phyloP scores from a whole-genome alignment of 2,329 filamentous ascomycete species.

The Exutisphaerella laricina region DNA sequence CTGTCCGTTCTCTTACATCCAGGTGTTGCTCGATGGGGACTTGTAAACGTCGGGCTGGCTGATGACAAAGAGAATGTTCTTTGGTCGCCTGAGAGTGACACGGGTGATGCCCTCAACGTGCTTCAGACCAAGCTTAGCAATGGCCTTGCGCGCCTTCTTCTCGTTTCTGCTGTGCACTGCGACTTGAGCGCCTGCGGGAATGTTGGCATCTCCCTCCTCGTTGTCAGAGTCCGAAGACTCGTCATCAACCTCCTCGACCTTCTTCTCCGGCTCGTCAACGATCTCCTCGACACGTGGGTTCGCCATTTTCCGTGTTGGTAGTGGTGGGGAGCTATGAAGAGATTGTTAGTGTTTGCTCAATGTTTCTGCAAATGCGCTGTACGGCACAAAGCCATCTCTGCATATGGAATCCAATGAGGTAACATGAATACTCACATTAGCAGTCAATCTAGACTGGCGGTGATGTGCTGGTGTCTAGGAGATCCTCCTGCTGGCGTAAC shows the following conservation, averaged over 20 bases:
- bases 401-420: neutral
- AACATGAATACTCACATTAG: conserved; percentile 1
- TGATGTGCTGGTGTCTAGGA: neutral
- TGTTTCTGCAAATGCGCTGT: neutral
- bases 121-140: conserved; percentile 96
- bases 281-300: conserved; percentile 98
- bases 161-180: conserved; percentile 98
- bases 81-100: conserved; percentile 94
- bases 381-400: neutral
- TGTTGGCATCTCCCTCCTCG: conserved; percentile 66
- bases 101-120: conserved; percentile 95
- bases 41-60: conserved; percentile 99
- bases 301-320: conserved; percentile 64
- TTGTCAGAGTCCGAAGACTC: conserved; percentile 66
- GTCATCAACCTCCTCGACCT: conserved; percentile 55
- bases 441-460: conserved; percentile 1
- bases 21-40: conserved; percentile 98
- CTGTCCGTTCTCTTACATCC: conserved; percentile 66
- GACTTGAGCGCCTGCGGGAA: conserved; percentile 79
- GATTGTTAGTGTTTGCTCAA: neutral
- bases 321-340: neutral
- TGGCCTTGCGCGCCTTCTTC: conserved; percentile 99
- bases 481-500: neutral
- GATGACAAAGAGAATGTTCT: conserved; percentile 99
- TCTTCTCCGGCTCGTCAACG: conserved; percentile 75